Evolutionary conservation across 768 basidiomycete species (phyloP), one percentile per base, ranked within the genome.

Genomic region (Phylloporus arenicola): DNA sequence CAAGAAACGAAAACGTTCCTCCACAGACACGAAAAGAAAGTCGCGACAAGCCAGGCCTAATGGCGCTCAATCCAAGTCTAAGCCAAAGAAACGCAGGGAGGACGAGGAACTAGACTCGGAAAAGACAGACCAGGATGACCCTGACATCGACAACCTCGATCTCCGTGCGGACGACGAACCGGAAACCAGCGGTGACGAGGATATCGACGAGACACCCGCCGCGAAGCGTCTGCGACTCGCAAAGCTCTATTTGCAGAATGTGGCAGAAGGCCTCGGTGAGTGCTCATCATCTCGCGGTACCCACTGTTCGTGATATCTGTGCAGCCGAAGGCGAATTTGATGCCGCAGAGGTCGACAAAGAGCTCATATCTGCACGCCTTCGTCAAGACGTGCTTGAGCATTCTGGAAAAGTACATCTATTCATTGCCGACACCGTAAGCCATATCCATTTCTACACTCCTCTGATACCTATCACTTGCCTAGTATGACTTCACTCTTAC

Each of bases 291-390:
- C 43, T 8, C 46, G 35, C 50, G 11, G 31, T 45, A 27, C 13
- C 22, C 17, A 8, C 6, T 9, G 3, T 44, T 62, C 34, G 52
- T 50, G 29, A 12, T 31, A 8, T 30, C 29, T 42, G 10, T 24
- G 20, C 24, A 59, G 91, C 84, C 51, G 93, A 93, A 22, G 90
- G 88, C 30, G 92, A 92, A 54, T 93, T 84, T 55, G 95, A 99
- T 64, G 96, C 96, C 5, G 93, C 90, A 1, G 94, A 97, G 58
- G 84, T 98, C 24, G 96, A 99, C 74, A 81, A 82, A 59, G 95
- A 97, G 57, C 75, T 97, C 54, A 89, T 99, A 54, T 88, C 88
- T 39, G 78, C 92, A 17, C 76, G 96, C 48, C 74, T 99, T 55
- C 91, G 92, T 65, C 84, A 92, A 65, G 95, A 97, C 71, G 92